Base-by-base conservation (phyloP, 129 eudicot species). In the Cynara cardunculus region DNA sequence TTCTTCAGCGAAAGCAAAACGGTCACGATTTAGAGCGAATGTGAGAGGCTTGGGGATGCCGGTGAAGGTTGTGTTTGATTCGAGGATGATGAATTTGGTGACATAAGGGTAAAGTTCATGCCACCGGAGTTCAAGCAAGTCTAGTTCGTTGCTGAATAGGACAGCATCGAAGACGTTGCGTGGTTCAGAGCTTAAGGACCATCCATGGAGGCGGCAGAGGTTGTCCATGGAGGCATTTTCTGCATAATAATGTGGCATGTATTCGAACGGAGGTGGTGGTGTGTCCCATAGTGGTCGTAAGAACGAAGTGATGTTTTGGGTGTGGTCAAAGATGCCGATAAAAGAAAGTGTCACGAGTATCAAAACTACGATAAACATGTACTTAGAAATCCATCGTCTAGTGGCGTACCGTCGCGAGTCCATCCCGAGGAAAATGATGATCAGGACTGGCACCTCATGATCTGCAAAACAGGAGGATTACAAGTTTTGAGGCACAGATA, bases 251-350 rank as follows among this genome's bases (percentile, higher is more conserved):
- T 95, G 99, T 2, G 97, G 99, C 12, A 95, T 80, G 75, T 84
- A 90, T 72, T 78, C 71, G 32, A 95, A 92, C 14, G 94, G 90
- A 66, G 76, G 86, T 24, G 97, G 97, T n/a, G 97, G 94, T 1
- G 84, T 87, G 85, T 92, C 99, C 99, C 97, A 95, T 46, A 95
- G 94, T 46, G 99, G 99, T 13, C 95, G 97, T 66, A 95, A 81
- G 59, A 95, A 93, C 34, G 92, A 92, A 81, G 93, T 77, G 73
- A 95, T 88, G 78, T 88, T 92, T 28, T 92, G 99, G 77, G 78
- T 25, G 56, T 92, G 84, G 68, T 28, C 80, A 31, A 78, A 76
- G 35, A 94, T 74, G 34, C 74, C 84, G 26, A 86, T 56, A 44
- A 84, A 27, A 19, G 77, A 77, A 80, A 79, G 69, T 22, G 96